A percentile compares a stretch with the other conserved stretches of the same genome.
These are phyloP conservation scores for Wickerhamomyces pijperi DNA, from an alignment of 805 yeast species.

Conservation along the genomic window DNA sequence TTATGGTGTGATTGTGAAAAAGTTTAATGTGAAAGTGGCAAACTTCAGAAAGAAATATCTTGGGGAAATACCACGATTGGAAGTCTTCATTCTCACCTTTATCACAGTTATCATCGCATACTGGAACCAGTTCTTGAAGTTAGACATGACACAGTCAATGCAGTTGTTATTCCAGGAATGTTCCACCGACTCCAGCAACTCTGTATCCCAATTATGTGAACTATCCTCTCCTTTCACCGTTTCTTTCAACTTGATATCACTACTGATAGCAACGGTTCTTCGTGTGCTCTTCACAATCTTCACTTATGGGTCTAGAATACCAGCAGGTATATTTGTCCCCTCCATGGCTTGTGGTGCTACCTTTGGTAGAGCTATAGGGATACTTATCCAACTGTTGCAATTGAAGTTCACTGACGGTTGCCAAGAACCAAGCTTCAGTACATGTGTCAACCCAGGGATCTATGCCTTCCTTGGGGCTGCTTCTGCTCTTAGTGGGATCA, in stretches of 20 bases:
- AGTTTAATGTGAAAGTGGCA: constrained; percentile 65
- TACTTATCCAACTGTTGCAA: constrained; percentile 39
- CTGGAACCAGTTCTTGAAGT: constrained; percentile 66
- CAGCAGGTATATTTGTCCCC: constrained; percentile 97
- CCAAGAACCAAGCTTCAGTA: constrained; percentile 21
- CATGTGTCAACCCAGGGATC: constrained; percentile 83
- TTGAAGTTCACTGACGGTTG: background rate
- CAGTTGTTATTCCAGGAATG: constrained; percentile 82
- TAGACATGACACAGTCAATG: constrained; percentile 96
- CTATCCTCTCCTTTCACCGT: constrained; percentile 22
- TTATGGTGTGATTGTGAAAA: constrained; percentile 71
- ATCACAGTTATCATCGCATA: constrained; percentile 72
- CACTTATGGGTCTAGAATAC: constrained; percentile 88
- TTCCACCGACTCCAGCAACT: constrained; percentile 1
- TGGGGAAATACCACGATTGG: constrained; percentile 45
- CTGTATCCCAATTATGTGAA: constrained; percentile 21
- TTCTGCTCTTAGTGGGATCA: constrained; percentile 88
- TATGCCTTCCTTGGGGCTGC: constrained; percentile 96
- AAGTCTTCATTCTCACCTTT: constrained; percentile 55
- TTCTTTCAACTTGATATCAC: constrained; percentile 33
- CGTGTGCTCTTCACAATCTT: constrained; percentile 65
- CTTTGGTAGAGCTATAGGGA: constrained; percentile 80
- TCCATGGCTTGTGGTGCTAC: constrained; percentile 96
- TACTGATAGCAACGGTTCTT: constrained; percentile 59
- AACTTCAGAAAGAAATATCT: constrained; percentile 67